Evolutionary conservation across 257 asterid species (phyloP).

Genomic region (Salvia rosmarinus): DNA sequence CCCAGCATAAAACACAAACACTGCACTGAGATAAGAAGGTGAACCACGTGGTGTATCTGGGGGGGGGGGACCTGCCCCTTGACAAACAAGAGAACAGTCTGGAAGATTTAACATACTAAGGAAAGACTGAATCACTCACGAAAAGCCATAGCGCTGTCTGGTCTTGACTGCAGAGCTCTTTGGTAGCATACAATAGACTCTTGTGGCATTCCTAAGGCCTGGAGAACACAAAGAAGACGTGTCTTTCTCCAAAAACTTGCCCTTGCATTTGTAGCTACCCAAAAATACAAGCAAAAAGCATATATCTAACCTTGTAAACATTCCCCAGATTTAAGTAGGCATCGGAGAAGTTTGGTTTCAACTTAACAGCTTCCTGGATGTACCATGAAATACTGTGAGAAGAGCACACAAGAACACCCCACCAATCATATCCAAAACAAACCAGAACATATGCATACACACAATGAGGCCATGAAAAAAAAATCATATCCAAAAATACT

Average conservation of each 20-base stretch:
- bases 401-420: slow-evolving; percentile 23
- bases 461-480: slow-evolving; percentile 10
- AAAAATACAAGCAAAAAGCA: slow-evolving; percentile 50
- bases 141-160: slow-evolving; percentile 92
- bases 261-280: slow-evolving; percentile 57
- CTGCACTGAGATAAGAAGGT: neutral
- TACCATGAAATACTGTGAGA: slow-evolving; percentile 29
- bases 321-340: slow-evolving; percentile 94
- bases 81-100: slow-evolving; percentile 3
- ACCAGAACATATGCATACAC: slow-evolving; percentile 21
- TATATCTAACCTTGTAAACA: slow-evolving; percentile 87
- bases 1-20: neutral
- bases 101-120: slow-evolving; percentile 6
- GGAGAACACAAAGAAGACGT: slow-evolving; percentile 64
- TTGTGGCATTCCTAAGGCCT: slow-evolving; percentile 96
- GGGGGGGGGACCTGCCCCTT: neutral
- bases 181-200: slow-evolving; percentile 93
- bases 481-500: neutral
- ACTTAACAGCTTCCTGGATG: slow-evolving; percentile 93
- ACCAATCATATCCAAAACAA: slow-evolving; percentile 4
- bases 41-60: neutral
- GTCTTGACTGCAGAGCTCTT: slow-evolving; percentile 86
- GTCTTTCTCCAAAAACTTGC: slow-evolving; percentile 56
- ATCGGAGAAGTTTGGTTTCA: slow-evolving; percentile 92
- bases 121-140: slow-evolving; percentile 55